These are phyloP conservation scores for Cicer arietinum DNA, from an alignment of 306 rosid genomes.

Conservation along the genomic window DNA sequence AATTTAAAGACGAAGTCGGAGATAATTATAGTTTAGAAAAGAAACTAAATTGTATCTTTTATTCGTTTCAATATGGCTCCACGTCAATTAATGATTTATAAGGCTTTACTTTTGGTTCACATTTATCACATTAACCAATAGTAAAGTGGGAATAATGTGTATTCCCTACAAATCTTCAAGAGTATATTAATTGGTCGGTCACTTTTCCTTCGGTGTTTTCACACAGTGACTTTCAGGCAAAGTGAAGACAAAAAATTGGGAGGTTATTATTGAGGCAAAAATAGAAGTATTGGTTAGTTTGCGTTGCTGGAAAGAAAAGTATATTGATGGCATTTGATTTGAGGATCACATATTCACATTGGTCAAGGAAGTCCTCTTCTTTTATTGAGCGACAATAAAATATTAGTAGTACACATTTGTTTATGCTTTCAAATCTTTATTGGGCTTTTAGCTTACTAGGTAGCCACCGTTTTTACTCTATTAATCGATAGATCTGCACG, in stretches of 20 bases:
- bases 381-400: neutral
- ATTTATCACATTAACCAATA: no score
- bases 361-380: conserved; percentile 25
- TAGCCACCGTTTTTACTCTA: neutral
- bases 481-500: neutral
- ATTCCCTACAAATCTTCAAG: neutral
- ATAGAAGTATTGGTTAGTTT: neutral
- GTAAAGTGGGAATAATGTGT: neutral
- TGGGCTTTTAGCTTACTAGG: conserved; percentile 13
- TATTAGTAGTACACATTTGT: neutral
- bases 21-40: no score
- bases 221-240: neutral
- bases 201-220: no score
- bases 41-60: no score
- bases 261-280: no score
- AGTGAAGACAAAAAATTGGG: neutral
- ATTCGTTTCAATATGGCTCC: no score
- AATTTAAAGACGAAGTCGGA: no score
- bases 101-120: no score
- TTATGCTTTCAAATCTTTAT: neutral
- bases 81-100: neutral
- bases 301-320: conserved; percentile 29
- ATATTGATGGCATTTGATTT: conserved; percentile 20
- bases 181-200: no score
- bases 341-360: conserved; percentile 20